Conservation (phyloP, 177 flowering plant species). For the Tripterygium wilfordii region DNA sequence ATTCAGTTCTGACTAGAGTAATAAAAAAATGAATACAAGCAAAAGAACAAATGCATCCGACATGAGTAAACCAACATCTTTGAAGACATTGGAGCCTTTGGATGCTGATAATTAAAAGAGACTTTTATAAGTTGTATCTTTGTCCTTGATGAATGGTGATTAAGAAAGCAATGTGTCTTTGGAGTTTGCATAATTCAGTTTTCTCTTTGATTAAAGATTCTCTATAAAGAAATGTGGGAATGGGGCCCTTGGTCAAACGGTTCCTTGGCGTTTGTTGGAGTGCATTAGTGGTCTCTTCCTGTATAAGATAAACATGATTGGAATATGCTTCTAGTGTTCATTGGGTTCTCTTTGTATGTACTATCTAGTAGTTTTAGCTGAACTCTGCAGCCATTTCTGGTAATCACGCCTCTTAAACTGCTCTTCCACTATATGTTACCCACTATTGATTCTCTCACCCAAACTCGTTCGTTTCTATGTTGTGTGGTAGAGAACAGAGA, state of each 20-base stretch:
- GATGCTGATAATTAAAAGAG: neutral
- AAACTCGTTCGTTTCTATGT: too few species aligned
- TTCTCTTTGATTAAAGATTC: slow-evolving; percentile 28
- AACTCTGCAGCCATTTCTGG: too few species aligned
- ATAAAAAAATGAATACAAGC: slow-evolving; percentile 4
- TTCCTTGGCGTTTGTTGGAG: slow-evolving; percentile 29
- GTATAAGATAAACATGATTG: too few species aligned
- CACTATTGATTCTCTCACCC: too few species aligned
- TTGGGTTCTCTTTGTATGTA: slow-evolving; percentile 11
- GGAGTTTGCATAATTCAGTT: slow-evolving; percentile 27
- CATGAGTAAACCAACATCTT: neutral
- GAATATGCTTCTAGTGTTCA: too few species aligned
- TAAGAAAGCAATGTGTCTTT: slow-evolving; percentile 18
- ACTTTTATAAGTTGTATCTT: neutral
- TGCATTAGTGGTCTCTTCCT: slow-evolving; percentile 10
- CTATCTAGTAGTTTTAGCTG: too few species aligned
- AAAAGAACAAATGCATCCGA: neutral
- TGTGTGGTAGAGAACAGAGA: too few species aligned
- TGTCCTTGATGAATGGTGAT: slow-evolving; percentile 14
- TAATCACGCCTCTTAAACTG: too few species aligned
- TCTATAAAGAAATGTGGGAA: slow-evolving; percentile 6
- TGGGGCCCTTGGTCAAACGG: slow-evolving; percentile 43
- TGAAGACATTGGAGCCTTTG: neutral
- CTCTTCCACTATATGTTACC: too few species aligned
- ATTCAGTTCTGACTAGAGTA: slow-evolving; percentile 11